Evolutionary conservation across 1,284 basidiomycete genomes (phyloP).

Genomic region (Rhizoctonia solani): DNA sequence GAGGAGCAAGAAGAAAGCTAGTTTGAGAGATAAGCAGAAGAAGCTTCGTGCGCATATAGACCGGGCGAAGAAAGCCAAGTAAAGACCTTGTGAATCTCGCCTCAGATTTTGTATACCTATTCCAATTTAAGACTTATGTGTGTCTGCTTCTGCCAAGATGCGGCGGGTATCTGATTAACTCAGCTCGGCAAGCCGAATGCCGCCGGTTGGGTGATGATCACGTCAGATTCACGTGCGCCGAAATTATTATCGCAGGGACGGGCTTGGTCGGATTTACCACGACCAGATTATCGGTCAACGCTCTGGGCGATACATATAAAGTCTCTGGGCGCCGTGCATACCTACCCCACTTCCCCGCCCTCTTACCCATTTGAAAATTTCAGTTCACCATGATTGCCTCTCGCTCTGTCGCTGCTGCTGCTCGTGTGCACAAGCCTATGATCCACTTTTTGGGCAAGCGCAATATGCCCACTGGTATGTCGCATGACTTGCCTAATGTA

Average conservation of each 20-base stretch:
- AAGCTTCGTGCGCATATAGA: slow-evolving; percentile 75
- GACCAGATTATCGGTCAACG: background rate
- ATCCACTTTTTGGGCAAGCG: slow-evolving; percentile 81
- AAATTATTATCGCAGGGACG: slow-evolving; percentile 11
- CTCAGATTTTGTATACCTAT: too few relatives aligned
- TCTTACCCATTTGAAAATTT: background rate
- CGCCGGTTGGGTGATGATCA: slow-evolving; percentile 27
- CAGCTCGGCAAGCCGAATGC: background rate
- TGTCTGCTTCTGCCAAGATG: too few relatives aligned
- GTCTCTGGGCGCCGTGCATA: background rate
- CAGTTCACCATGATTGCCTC: slow-evolving; percentile 18
- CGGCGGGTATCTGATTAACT: too few relatives aligned
- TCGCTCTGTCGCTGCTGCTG: slow-evolving; percentile 26
- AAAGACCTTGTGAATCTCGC: slow-evolving; percentile 43
- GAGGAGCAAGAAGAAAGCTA: slow-evolving; percentile 84
- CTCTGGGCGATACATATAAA: slow-evolving; percentile 1
- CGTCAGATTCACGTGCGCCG: slow-evolving; percentile 30
- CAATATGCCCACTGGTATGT: slow-evolving; percentile 57
- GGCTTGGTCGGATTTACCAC: slow-evolving; percentile 32
- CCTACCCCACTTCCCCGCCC: too few relatives aligned
- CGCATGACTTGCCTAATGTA: background rate
- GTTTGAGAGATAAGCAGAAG: slow-evolving; percentile 82
- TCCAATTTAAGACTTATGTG: too few relatives aligned
- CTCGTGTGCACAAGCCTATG: slow-evolving; percentile 62
- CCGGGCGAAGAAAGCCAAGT: slow-evolving; percentile 60